phyloP scores from a whole-genome alignment of 1,284 basidiomycete species.

The Stygiomarasmius scandens region DNA sequence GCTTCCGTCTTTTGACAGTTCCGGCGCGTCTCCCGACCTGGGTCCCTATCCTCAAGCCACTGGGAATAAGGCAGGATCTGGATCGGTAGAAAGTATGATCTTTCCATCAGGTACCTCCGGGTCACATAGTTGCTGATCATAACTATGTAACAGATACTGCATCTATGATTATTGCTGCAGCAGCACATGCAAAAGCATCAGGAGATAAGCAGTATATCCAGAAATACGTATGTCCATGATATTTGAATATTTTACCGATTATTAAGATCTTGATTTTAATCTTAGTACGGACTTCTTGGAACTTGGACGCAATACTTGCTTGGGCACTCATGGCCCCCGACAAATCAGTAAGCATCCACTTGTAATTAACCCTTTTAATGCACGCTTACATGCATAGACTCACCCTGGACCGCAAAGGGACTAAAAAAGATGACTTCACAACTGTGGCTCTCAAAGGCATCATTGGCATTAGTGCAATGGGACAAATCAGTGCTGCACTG shows the following conservation, averaged over 20 bases:
- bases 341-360: constrained; percentile 22
- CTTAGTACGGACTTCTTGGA: constrained; percentile 11
- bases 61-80: constrained; percentile 12
- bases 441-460: constrained; percentile 48
- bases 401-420: neutral
- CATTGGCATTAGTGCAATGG: constrained; percentile 43
- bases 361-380: neutral
- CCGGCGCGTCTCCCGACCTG: constrained; percentile 9
- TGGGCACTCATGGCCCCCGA: constrained; percentile 23
- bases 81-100: constrained; percentile 30
- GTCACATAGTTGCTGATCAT: neutral
- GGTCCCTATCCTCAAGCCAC: constrained; percentile 12
- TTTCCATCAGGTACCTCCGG: neutral
- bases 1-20: neutral
- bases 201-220: constrained; percentile 7
- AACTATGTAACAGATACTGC: constrained; percentile 8
- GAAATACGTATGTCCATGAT: constrained; percentile 9
- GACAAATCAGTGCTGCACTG: constrained; percentile 35
- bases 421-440: constrained; percentile 23
- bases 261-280: too few species aligned
- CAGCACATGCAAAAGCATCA: constrained; percentile 10
- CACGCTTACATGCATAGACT: neutral
- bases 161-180: constrained; percentile 13
- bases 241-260: neutral
- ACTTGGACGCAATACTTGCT: constrained; percentile 26